phyloP scores from a whole-genome alignment of 73 alveolate species.

The Blepharisma japonicum region DNA sequence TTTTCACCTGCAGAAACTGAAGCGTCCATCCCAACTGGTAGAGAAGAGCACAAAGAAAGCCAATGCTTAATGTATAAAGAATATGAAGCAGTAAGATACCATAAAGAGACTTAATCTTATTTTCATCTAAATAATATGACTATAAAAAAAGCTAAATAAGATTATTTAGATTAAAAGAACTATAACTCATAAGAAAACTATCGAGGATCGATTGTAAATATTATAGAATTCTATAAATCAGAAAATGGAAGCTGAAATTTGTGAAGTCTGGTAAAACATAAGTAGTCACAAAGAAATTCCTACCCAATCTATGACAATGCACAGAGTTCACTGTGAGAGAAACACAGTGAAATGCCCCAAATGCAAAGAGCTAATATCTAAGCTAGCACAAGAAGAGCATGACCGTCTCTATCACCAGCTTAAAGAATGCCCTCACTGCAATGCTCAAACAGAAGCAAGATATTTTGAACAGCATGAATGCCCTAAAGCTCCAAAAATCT shows the following conservation, averaged over 20 bases:
- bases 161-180: too few species aligned
- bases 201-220: too few species aligned
- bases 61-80: too few species aligned
- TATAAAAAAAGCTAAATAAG: too few species aligned
- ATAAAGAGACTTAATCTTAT: too few species aligned
- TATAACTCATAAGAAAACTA: too few species aligned
- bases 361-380: neutral
- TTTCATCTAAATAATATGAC: too few species aligned
- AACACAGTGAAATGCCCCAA: neutral
- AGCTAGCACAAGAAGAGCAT: neutral
- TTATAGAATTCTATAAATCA: too few species aligned
- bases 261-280: neutral
- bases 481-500: neutral
- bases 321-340: conserved; percentile 5
- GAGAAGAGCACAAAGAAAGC: too few species aligned
- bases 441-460: neutral
- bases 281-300: neutral
- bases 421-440: neutral
- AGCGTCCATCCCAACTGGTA: too few species aligned
- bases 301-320: neutral
- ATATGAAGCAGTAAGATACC: too few species aligned
- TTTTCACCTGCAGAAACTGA: too few species aligned
- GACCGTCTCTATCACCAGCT: neutral
- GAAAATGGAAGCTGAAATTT: neutral
- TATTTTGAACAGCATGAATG: neutral